Conservation (phyloP, 1,284 basidiomycete genomes). For the Rugosomyces carneus region DNA sequence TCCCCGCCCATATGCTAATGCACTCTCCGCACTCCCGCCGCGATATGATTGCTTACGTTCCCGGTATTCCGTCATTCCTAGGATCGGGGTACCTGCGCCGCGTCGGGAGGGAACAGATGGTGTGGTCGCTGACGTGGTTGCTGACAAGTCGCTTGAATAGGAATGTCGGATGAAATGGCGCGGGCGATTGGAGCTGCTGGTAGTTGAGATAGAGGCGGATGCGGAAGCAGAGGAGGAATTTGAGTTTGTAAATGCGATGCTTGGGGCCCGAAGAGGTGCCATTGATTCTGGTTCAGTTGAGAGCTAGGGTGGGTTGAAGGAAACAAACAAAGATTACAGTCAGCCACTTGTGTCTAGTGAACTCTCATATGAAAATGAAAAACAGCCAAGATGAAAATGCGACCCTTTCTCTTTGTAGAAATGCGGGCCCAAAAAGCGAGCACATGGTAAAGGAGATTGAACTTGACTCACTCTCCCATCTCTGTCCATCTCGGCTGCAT, state of each 20-base stretch:
- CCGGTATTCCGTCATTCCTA: conserved; percentile 15
- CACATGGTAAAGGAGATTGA: conserved; percentile 1
- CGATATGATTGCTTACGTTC: conserved; percentile 20
- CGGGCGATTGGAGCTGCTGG: conserved; percentile 29
- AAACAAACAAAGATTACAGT: not conserved
- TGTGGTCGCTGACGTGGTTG: not conserved
- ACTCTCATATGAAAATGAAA: not conserved
- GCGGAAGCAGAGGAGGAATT: conserved; percentile 22
- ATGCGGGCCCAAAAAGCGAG: not conserved
- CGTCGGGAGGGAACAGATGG: not conserved
- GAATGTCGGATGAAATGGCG: conserved; percentile 2
- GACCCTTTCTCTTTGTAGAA: conserved; percentile 1
- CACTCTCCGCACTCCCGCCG: conserved; percentile 24
- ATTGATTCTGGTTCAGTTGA: conserved; percentile 20
- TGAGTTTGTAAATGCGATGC: conserved; percentile 15
- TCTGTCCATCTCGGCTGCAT: conserved; percentile 27
- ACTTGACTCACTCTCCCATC: conserved; percentile 37
- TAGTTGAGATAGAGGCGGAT: conserved; percentile 9
- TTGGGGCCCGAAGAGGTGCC: conserved; percentile 22
- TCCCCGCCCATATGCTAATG: conserved; percentile 13
- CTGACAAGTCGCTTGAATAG: not conserved
- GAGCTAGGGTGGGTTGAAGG: conserved; percentile 4
- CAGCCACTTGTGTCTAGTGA: not conserved
- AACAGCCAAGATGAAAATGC: not conserved
- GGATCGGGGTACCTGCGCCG: conserved; percentile 6